Evolutionary conservation across 257 asterid genomes (phyloP), one percentile per base, ranked within the genome.

Genomic region (Nemophila menziesii): DNA sequence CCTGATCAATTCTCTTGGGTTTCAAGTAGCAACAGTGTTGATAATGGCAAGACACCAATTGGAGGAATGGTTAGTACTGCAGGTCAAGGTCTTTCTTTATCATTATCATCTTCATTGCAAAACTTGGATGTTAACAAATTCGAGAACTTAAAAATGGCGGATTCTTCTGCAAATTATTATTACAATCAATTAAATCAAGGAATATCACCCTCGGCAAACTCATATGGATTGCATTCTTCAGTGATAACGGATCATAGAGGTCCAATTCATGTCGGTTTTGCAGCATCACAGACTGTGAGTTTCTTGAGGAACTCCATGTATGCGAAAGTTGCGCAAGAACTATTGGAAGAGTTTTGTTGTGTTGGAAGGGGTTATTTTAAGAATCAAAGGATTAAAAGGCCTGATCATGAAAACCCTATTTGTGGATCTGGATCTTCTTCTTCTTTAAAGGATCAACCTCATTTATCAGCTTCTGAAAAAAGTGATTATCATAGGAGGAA

Each of bases 281-380:
- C 72, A 2, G 71, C 64, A 20, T 34, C 74, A 9, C 70, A 68
- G 46, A 52, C 53, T 2, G 20, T 48, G 41, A 74, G 49, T 47
- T 20, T 39, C 1, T 3, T 77, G 17, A 70, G 75, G 43, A 72
- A 60, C 60, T 70, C 86, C 5, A 23, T 56, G 61, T 84, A 84
- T 43, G 34, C 64, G 54, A 77, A 58, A 55, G 66, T 82, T 15
- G 69, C 80, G 0, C 84, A 80, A 43, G 85, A 80, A 51, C 49
- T 85, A 52, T 34, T 80, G 33, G 74, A 65, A 19, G 93, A 85
- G 46, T 75, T 85, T 22, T 85, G 95, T 71, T 75, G 77, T 20
- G 92, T 80, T 2, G 80, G 79, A 15, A 74, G 66, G 38, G 95
- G 80, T 39, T 65, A 69, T 16, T 44, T 69, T 45, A 66, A 49